phyloP scores from a whole-genome alignment of 768 basidiomycete species.

The Sistotremastrum suecicum region DNA sequence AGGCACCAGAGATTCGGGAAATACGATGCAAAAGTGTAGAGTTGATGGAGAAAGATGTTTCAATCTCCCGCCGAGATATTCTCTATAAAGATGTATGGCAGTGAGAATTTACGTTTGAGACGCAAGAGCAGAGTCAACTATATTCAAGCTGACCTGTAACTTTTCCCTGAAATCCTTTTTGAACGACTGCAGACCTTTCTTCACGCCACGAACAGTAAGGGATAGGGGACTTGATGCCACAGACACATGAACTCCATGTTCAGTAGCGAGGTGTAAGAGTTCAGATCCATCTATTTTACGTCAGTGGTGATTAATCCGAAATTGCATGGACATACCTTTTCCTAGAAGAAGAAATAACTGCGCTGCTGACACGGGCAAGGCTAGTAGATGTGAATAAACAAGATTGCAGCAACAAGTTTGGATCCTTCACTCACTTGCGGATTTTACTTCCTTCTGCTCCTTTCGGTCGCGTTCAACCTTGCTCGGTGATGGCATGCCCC shows the following conservation, averaged over 20 bases:
- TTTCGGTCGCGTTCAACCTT: slow-evolving; percentile 34
- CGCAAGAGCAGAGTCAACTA: slow-evolving; percentile 15
- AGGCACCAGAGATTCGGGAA: slow-evolving; percentile 55
- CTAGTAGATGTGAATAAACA: slow-evolving; percentile 20
- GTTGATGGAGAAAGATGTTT: slow-evolving; percentile 30
- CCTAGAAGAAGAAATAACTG: slow-evolving; percentile 62
- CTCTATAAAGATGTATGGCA: slow-evolving; percentile 7
- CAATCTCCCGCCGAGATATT: slow-evolving; percentile 18
- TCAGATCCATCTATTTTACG: slow-evolving; percentile 43
- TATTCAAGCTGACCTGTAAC: slow-evolving; percentile 35
- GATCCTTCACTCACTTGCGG: slow-evolving; percentile 27
- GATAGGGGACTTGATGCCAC: slow-evolving; percentile 41
- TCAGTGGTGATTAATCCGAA: slow-evolving; percentile 3
- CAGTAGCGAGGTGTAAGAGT: slow-evolving; percentile 41
- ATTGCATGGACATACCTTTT: slow-evolving; percentile 31
- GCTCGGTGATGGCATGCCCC: slow-evolving; percentile 54
- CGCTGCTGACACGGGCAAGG: slow-evolving; percentile 37
- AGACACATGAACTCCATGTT: slow-evolving; percentile 48
- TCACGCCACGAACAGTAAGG: slow-evolving; percentile 24
- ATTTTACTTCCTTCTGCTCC: slow-evolving; percentile 33
- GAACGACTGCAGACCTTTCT: slow-evolving; percentile 39
- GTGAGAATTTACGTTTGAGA: slow-evolving; percentile 8
- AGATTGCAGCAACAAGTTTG: neutral
- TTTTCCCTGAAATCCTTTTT: slow-evolving; percentile 34
- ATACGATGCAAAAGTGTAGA: slow-evolving; percentile 43